Base-by-base conservation (phyloP, 202 grass and related monocot genomes). In the Tripidium arundinaceum region DNA sequence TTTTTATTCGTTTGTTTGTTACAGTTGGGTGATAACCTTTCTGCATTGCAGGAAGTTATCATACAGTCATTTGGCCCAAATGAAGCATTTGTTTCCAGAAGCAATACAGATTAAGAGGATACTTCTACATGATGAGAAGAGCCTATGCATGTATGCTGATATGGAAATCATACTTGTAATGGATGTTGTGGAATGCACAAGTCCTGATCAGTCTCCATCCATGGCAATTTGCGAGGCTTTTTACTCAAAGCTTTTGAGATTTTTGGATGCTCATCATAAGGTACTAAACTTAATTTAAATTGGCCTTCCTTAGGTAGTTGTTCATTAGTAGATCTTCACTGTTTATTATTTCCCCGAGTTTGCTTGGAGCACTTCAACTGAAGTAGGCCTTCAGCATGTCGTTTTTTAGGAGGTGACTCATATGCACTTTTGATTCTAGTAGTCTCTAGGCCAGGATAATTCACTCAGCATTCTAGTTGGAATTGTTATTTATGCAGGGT, bases 51-150 rank as follows among this genome's bases (percentile, higher is more conserved):
- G 90, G 77, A 86, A 93, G 54, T 88, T 99, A 39, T 83, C 78
- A 6, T 82, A 82, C 60, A 83, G 52, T 60, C 92, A 95, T 86
- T 73, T 99, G 55, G 92, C 92, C 8, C 92, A 99, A 65, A 99
- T 99, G 88, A 93, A 89, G 25, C 88, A 93, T 78, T 76, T 99
- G 38, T 90, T 99, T 40, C 90, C 96, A 75, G 92, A 99, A 90
- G 92, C 85, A 59, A 85, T 99, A 55, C 79, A 91, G 81, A 91
- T 95, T 66, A 92, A 93, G 10, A 96, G 87, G 83, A 88, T 99
- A 77, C 86, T 93, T 8, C 40, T 92, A 68, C 90, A 93, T 69
- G 90, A 96, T 83, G 87, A 86, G 75, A 86, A 93, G 74, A 96
- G 74, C 65, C 69, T 85, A 75, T 84, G 87, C 83, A 91, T 99